Conservation (phyloP, 1,139 yeast species). For the Wickerhamiella infanticola region DNA sequence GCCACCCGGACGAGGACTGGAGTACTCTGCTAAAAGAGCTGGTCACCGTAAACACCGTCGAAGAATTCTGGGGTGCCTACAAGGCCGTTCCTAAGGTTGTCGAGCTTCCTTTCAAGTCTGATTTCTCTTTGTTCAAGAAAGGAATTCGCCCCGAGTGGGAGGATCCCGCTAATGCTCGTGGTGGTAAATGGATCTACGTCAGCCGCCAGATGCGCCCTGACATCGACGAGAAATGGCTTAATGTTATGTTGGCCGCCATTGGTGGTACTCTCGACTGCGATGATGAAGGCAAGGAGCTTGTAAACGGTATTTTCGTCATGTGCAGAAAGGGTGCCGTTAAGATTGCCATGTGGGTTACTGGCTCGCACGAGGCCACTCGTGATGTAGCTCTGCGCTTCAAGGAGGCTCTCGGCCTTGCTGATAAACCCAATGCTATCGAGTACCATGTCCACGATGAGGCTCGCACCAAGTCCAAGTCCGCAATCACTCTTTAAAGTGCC, state of each 20-base stretch:
- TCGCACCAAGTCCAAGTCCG: background rate
- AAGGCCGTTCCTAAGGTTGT: conserved; percentile 87
- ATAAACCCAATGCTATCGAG: conserved; percentile 50
- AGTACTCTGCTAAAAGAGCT: conserved; percentile 86
- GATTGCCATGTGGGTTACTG: conserved; percentile 87
- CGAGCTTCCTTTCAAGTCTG: conserved; percentile 83
- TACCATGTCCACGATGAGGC: conserved; percentile 49
- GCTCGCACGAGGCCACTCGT: conserved; percentile 35
- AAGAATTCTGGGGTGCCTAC: conserved; percentile 97
- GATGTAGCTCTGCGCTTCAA: conserved; percentile 64
- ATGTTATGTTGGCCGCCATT: conserved; percentile 77
- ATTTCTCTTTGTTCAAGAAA: conserved; percentile 88
- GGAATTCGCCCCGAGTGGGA: conserved; percentile 99
- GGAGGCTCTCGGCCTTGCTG: conserved; percentile 54
- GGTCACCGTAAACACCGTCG: conserved; percentile 81
- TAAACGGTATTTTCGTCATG: conserved; percentile 87
- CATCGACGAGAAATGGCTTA: conserved; percentile 86
- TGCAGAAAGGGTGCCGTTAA: conserved; percentile 72
- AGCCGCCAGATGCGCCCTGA: conserved; percentile 44
- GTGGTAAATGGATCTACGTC: conserved; percentile 90
- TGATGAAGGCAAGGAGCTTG: conserved; percentile 37
- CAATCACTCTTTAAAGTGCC: background rate
- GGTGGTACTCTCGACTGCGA: conserved; percentile 80
- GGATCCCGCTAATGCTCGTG: conserved; percentile 69
- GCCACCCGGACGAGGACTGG: conserved; percentile 67